Base-by-base conservation (phyloP, 768 basidiomycete genomes). In the Amanita exitialis region DNA sequence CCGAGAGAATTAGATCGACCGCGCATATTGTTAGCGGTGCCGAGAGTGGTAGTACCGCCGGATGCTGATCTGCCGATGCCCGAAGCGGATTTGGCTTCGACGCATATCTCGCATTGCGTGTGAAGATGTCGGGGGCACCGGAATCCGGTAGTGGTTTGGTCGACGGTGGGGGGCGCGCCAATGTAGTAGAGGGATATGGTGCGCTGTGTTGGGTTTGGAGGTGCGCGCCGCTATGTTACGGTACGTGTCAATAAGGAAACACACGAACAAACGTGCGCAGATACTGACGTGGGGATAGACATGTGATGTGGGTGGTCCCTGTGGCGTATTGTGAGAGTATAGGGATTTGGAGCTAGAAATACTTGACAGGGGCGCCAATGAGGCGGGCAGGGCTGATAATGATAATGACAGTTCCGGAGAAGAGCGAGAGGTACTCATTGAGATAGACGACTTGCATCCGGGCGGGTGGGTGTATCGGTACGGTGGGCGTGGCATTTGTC, bases 81-180 rank as follows among this genome's bases (percentile, higher is more conserved):
- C 4, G 16, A 7, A 6, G 58, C 47, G 1, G 70, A 69, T 57
- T 72, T 81, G 0, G 80, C 78, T 56, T 80, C 80, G n/a, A 84
- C 78, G 57, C 86, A 90, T 52, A 88, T 86, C 57, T 85, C 79
- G 57, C 86, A 90, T 30, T 77, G 78, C 4, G 78, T 79, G 57
- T 83, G 78, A 1, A 90, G 71, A 61, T 90, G 86, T 16, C 86
- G 75, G 0, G 84, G 80, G 58, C 86, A 90, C 38, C 83, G 78
- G 59, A 79, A 69, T 0, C 77, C 70, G 4, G 80, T 77, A 3
- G 82, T 78, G 2, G 81, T 76, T 12, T 10, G 13, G 61, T 80
- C 82, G 5, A 79, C 75, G 0, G 79, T 77, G 38, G 69, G 73
- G 1, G 78, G 80, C 3, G 79, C 74, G 41, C 86, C 84, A 4